These are phyloP conservation scores for Fusarium piperis DNA, from an alignment of 2,329 filamentous ascomycete genomes.

Conservation along the genomic window DNA sequence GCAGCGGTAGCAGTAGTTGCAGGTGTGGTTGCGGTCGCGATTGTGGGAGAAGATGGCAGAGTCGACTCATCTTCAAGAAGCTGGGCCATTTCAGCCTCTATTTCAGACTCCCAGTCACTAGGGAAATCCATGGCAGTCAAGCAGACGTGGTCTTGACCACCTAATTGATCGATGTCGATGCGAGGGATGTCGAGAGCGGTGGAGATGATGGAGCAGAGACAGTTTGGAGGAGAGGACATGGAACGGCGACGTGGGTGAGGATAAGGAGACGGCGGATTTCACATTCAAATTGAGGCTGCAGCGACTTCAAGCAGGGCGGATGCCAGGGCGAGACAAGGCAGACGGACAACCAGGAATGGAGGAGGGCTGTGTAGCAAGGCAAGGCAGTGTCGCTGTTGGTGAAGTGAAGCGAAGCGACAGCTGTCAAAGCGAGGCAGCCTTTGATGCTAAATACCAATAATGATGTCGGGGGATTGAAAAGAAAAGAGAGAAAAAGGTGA, in stretches of 20 bases:
- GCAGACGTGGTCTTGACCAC: not conserved
- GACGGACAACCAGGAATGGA: not conserved
- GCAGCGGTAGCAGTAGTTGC: not conserved
- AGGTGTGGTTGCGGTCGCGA: not conserved
- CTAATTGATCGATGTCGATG: not conserved
- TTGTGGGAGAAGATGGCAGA: not conserved
- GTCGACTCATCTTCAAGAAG: not conserved
- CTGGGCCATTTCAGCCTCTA: not conserved
- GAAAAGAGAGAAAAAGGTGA: no score
- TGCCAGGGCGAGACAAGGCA: not conserved
- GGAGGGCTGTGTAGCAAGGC: slow-evolving; percentile 7
- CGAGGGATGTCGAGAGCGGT: not conserved
- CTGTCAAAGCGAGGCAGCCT: not conserved
- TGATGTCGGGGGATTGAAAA: not conserved
- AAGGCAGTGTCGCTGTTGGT: not conserved
- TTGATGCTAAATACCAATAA: not conserved
- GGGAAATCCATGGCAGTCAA: slow-evolving; percentile 13
- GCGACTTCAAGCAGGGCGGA: not conserved
- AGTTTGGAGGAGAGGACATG: not conserved
- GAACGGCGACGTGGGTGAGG: not conserved
- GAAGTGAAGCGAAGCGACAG: not conserved
- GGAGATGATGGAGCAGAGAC: not conserved
- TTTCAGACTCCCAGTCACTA: slow-evolving; percentile 5
- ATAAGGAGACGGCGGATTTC: not conserved
- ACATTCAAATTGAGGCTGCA: not conserved